Percentiles rank a stretch among this genome's conserved stretches.
Conservation (phyloP, 1,284 basidiomycete species). For the Mycosarcoma mackinlayi region DNA sequence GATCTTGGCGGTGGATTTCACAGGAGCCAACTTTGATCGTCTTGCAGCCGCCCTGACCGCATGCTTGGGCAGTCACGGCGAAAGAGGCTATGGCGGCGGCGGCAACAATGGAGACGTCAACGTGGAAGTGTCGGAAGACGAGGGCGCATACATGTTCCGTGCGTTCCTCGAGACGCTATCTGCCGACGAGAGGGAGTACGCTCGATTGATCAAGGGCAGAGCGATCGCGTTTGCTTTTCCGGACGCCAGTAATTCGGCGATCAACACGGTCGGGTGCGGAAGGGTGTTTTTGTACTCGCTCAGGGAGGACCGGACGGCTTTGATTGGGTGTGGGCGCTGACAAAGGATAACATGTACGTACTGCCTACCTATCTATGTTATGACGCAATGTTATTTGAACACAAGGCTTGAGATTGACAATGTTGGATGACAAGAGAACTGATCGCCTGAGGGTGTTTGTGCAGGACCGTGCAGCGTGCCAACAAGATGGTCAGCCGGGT, state of each 20-base stretch:
- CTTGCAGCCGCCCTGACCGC: slow-evolving; percentile 47
- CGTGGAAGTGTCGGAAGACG: slow-evolving; percentile 23
- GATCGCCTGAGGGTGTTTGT: too few relatives aligned
- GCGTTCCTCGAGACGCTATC: slow-evolving; percentile 49
- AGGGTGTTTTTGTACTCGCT: slow-evolving; percentile 54
- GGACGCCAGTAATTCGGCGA: slow-evolving; percentile 28
- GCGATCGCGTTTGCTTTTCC: slow-evolving; percentile 43
- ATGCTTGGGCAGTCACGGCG: slow-evolving; percentile 39
- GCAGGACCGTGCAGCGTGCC: too few relatives aligned
- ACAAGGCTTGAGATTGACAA: too few relatives aligned
- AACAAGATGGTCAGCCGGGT: too few relatives aligned
- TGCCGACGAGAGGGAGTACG: slow-evolving; percentile 62
- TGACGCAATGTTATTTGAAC: too few relatives aligned
- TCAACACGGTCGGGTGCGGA: slow-evolving; percentile 25
- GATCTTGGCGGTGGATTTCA: slow-evolving; percentile 60
- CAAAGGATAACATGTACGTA: not conserved
- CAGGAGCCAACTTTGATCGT: slow-evolving; percentile 45
- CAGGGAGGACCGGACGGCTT: slow-evolving; percentile 45
- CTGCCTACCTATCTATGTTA: too few relatives aligned
- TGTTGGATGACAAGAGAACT: too few relatives aligned
- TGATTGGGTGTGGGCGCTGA: slow-evolving; percentile 45
- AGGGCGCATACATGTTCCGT: slow-evolving; percentile 48
- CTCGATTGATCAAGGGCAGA: slow-evolving; percentile 36
- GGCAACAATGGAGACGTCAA: slow-evolving; percentile 3
- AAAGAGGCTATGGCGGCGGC: slow-evolving; percentile 3